Evolutionary conservation across 257 asterid genomes (phyloP).

Genomic region (Ligustrum vulgare): DNA sequence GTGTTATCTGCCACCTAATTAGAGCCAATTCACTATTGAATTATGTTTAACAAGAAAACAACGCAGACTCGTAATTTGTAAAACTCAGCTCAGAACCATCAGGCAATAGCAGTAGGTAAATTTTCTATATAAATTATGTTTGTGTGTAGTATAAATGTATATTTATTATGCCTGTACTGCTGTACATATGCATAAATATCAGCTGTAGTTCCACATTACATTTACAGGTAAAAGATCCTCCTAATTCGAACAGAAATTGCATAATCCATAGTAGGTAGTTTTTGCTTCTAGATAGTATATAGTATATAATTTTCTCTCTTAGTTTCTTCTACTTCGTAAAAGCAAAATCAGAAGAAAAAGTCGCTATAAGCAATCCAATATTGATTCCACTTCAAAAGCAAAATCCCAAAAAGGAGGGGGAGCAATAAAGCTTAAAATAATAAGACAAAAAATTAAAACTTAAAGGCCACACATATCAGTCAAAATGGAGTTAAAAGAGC

Average conservation of each 20-base stretch:
- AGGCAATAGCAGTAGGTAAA: background rate
- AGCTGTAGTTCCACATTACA: background rate
- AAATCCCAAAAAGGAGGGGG: background rate
- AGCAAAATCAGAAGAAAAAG: background rate
- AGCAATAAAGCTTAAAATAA: background rate
- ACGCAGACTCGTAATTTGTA: background rate
- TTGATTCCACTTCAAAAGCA: background rate
- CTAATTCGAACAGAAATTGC: background rate
- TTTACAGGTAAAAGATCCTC: background rate
- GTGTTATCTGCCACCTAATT: too few species aligned
- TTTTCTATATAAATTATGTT: background rate
- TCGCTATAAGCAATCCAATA: background rate
- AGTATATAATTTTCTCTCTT: background rate
- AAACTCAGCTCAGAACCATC: slow-evolving; percentile 1
- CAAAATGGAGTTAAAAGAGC: slow-evolving; percentile 18
- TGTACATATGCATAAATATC: background rate
- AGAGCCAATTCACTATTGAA: background rate
- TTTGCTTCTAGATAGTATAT: background rate
- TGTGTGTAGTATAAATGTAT: background rate
- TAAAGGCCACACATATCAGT: slow-evolving; percentile 1
- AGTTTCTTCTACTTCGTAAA: background rate
- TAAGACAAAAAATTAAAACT: background rate
- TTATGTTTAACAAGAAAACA: background rate
- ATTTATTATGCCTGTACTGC: background rate
- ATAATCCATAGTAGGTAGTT: background rate